Evolutionary conservation across 768 basidiomycete species (phyloP).

Genomic region (Artomyces pyxidatus): DNA sequence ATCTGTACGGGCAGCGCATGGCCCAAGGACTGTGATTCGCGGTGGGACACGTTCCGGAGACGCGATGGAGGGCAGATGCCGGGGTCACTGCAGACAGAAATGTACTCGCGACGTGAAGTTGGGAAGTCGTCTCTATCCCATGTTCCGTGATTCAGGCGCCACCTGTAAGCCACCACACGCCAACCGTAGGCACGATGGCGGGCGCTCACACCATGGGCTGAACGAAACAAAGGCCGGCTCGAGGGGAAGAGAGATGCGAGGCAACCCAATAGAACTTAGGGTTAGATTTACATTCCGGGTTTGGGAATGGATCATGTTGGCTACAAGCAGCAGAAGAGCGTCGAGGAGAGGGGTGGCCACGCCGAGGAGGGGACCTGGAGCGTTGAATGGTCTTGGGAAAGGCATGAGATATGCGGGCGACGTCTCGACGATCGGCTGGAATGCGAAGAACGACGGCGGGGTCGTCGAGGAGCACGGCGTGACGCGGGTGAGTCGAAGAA

Average conservation of each 20-base stretch:
- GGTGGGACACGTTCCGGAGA: conserved; percentile 2
- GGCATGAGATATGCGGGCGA: conserved; percentile 7
- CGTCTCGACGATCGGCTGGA: no score
- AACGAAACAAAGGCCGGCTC: neutral
- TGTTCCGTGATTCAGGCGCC: conserved; percentile 7
- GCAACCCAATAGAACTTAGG: conserved; percentile 11
- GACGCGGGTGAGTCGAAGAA: no score
- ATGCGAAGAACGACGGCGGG: no score
- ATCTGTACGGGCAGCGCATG: conserved; percentile 4
- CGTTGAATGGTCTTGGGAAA: conserved; percentile 4
- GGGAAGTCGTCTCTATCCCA: no score
- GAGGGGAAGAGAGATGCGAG: conserved; percentile 2
- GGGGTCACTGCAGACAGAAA: conserved; percentile 10
- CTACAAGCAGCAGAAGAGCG: conserved; percentile 4
- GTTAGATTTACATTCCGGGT: conserved; percentile 14
- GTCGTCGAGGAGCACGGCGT: no score
- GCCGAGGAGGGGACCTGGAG: conserved; percentile 8
- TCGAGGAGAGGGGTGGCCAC: conserved; percentile 1
- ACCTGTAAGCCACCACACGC: no score
- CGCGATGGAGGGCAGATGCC: neutral
- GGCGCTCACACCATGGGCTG: neutral
- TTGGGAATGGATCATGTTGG: conserved; percentile 12
- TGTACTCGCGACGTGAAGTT: no score
- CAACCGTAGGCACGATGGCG: neutral
- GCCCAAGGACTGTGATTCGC: neutral